These are phyloP conservation scores for Fusarium foetens DNA, from an alignment of 2,329 filamentous ascomycete species.

Conservation along the genomic window DNA sequence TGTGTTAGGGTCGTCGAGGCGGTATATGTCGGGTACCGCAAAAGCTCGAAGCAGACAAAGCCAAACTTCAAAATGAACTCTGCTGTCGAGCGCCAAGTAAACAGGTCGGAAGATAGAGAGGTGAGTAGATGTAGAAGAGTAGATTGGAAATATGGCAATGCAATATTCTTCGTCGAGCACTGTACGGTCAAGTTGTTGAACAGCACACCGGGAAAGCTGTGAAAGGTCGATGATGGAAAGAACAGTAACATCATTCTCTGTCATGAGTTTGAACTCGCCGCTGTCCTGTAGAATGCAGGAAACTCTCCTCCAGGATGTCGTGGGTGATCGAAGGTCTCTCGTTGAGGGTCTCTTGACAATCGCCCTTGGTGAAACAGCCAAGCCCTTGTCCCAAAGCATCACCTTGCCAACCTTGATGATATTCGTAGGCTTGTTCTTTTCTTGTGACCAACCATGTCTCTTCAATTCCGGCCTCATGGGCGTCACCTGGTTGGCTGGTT, in stretches of 20 bases:
- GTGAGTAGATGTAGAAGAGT: conserved; percentile 77
- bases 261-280: conserved; percentile 90
- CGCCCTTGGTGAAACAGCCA: conserved; percentile 63
- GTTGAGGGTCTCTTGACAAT: conserved; percentile 68
- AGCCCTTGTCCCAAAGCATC: conserved; percentile 87
- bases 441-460: conserved; percentile 52
- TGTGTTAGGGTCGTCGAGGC: conserved; percentile 59
- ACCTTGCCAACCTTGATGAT: conserved; percentile 97
- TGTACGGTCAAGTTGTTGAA: conserved; percentile 89
- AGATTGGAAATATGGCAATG: conserved; percentile 94
- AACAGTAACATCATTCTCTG: conserved; percentile 83
- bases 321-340: conserved; percentile 62
- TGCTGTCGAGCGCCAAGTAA: conserved; percentile 86
- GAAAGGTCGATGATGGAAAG: conserved; percentile 87
- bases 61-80: conserved; percentile 97
- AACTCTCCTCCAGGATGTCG: conserved; percentile 82
- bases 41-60: conserved; percentile 92
- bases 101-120: conserved; percentile 86
- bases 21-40: conserved; percentile 90
- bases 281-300: conserved; percentile 96
- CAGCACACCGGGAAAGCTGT: conserved; percentile 86
- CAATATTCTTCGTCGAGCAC: conserved; percentile 94
- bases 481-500: conserved; percentile 47
- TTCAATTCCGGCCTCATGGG: conserved; percentile 56
- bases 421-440: conserved; percentile 58